Percentiles rank a stretch among this genome's conserved stretches.
These are phyloP conservation scores for Colletotrichum coccodes DNA, from an alignment of 2,329 filamentous ascomycete genomes.

Conservation along the genomic window DNA sequence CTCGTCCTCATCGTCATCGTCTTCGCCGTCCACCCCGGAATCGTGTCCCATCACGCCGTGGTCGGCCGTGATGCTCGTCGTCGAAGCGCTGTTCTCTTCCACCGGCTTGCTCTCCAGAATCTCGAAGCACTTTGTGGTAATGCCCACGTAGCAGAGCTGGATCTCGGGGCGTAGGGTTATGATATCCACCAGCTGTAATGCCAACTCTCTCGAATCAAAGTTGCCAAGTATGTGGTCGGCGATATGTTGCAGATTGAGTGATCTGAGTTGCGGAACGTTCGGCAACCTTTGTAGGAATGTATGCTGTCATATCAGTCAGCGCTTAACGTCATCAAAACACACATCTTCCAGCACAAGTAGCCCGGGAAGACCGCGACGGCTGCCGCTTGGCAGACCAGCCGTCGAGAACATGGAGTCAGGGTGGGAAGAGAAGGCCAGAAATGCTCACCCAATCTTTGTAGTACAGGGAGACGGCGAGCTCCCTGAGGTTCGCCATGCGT, in stretches of 20 bases:
- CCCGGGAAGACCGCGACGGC: not conserved
- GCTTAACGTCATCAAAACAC: not conserved
- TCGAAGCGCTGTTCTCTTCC: slow-evolving; percentile 46
- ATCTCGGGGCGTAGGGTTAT: slow-evolving; percentile 81
- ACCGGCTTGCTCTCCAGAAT: slow-evolving; percentile 73
- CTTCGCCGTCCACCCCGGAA: slow-evolving; percentile 43
- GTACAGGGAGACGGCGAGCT: slow-evolving; percentile 78
- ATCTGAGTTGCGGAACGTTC: slow-evolving; percentile 74
- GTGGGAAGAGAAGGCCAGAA: not conserved
- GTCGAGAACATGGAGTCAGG: not conserved
- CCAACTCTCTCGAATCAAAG: slow-evolving; percentile 74
- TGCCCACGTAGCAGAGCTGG: slow-evolving; percentile 80
- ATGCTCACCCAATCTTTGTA: slow-evolving; percentile 80
- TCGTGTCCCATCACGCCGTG: slow-evolving; percentile 32
- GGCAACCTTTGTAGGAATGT: slow-evolving; percentile 81
- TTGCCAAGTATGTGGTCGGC: slow-evolving; percentile 66
- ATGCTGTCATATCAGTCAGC: slow-evolving; percentile 62
- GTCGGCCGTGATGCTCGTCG: slow-evolving; percentile 29
- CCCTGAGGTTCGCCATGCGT: slow-evolving; percentile 76
- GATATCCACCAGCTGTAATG: slow-evolving; percentile 81
- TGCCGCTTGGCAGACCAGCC: slow-evolving; percentile 5
- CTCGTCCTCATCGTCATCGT: slow-evolving; percentile 47
- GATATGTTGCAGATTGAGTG: slow-evolving; percentile 76
- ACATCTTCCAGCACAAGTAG: not conserved
- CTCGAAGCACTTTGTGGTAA: slow-evolving; percentile 84